These are phyloP conservation scores for Cladophialophora chaetospira DNA, from an alignment of 2,329 filamentous ascomycete species.

Conservation along the genomic window DNA sequence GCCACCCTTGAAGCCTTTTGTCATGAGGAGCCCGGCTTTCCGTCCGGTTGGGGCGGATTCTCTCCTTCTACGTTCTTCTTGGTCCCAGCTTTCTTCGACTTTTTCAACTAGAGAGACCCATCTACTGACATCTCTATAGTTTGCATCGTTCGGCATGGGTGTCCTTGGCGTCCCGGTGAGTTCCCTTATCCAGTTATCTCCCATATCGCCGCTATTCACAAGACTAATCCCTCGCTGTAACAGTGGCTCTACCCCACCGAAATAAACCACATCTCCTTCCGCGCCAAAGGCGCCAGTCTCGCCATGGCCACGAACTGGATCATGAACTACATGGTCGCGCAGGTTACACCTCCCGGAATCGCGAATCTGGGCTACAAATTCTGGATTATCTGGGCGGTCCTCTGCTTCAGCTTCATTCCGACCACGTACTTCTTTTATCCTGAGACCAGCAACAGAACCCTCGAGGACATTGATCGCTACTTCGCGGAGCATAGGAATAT, in stretches of 20 bases:
- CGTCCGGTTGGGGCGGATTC: too few species aligned
- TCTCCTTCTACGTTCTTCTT: too few species aligned
- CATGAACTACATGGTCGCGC: conserved; percentile 35
- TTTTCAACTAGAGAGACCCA: too few species aligned
- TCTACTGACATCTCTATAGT: too few species aligned
- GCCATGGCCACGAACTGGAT: too few species aligned
- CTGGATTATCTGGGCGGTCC: conserved; percentile 38
- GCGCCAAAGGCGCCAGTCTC: conserved; percentile 41
- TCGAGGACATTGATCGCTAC: conserved; percentile 40
- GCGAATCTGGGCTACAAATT: conserved; percentile 38
- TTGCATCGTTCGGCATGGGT: conserved; percentile 44
- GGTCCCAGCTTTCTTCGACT: too few species aligned
- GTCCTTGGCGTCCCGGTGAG: conserved; percentile 41
- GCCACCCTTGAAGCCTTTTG: too few species aligned
- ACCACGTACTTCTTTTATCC: conserved; percentile 39
- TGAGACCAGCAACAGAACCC: conserved; percentile 36
- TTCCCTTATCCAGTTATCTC: too few species aligned
- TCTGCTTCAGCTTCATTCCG: conserved; percentile 36
- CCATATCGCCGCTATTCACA: too few species aligned
- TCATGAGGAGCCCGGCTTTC: too few species aligned
- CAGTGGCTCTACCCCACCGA: conserved; percentile 42
- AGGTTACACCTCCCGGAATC: conserved; percentile 39
- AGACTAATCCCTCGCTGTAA: too few species aligned
- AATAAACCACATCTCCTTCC: conserved; percentile 40
- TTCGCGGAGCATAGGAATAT: conserved; percentile 32